Evolutionary conservation across 2,329 filamentous ascomycete species (phyloP).

Genomic region (Cadophora malorum): DNA sequence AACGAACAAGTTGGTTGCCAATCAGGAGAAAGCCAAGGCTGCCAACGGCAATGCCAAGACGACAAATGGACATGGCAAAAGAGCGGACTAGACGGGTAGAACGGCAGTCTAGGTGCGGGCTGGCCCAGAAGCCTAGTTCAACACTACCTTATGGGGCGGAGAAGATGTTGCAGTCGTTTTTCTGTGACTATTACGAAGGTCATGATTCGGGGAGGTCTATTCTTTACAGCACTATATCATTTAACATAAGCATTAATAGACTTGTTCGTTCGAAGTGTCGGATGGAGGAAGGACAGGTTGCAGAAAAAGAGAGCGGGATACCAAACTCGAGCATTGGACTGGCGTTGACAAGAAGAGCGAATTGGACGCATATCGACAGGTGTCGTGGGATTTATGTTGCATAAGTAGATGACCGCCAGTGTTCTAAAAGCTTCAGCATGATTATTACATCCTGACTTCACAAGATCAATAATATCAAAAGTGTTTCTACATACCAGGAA

Average conservation of each 20-base stretch:
- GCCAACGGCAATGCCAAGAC: slow-evolving; percentile 35
- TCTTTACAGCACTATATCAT: not conserved
- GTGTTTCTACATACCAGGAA: not conserved
- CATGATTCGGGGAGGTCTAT: slow-evolving; percentile 13
- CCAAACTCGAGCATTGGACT: slow-evolving; percentile 23
- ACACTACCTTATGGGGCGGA: not conserved
- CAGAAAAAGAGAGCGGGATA: not conserved
- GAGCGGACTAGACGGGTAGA: slow-evolving; percentile 35
- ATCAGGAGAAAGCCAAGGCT: slow-evolving; percentile 39
- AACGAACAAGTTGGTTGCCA: slow-evolving; percentile 53
- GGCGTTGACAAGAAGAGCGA: slow-evolving; percentile 29
- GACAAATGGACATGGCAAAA: slow-evolving; percentile 39
- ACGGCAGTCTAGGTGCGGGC: not conserved
- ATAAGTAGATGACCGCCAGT: not conserved
- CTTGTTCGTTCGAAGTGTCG: slow-evolving; percentile 2
- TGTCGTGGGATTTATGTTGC: not conserved
- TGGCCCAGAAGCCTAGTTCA: slow-evolving; percentile 10
- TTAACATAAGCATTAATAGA: slow-evolving; percentile 24
- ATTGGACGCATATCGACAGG: slow-evolving; percentile 10
- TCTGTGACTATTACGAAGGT: slow-evolving; percentile 18
- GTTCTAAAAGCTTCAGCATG: not conserved
- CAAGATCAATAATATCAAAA: not conserved
- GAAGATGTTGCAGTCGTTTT: slow-evolving; percentile 3
- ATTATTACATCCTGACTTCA: not conserved
- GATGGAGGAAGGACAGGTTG: not conserved